Base-by-base conservation (phyloP, 2,329 filamentous ascomycete species). In the Fusarium sp. region DNA sequence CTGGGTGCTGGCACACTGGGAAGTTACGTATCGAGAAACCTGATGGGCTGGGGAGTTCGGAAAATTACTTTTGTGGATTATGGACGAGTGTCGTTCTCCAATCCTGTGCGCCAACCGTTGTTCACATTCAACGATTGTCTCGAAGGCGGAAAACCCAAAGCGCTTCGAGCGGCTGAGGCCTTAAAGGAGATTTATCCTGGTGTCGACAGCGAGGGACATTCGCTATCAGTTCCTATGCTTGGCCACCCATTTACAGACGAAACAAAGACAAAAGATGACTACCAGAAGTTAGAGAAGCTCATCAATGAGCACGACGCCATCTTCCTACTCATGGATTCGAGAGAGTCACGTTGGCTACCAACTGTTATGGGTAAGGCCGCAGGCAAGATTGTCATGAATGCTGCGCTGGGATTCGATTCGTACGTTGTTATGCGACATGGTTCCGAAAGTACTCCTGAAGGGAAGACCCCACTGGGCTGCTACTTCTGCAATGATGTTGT, bases 401-500 rank as follows among this genome's bases (percentile, higher is more conserved):
- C 95, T 10, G 96, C 96, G 3, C 86, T 99, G 5, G 96, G 96
- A 0, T 99, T 99, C 76, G 96, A 99, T 80, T 96, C 94, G 0
- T 99, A 93, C 75, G 94, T 99, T 4, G 94, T 97, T 37, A 98
- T 99, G 96, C 89, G 96, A 59, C 96, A 99, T 79, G 96, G 96
- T 3, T 85, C 93, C 8, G 87, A 89, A 71, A 84, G 84, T 6
- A 78, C 81, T 43, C 82, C 84, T 52, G 84, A 87, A 13, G 85
- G 82, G n/a, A 84, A 88, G 56, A 83, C 89, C 53, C 89, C 93
- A 26, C 84, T 98, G 26, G 96, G 96, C 12, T 99, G 96, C 81
- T 99, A 99, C 79, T 99, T 98, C 80, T 99, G 96, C 82, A 98
- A 97, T 75, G 96, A 99, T 78, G 95, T 99, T 26, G 95, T 98